Evolutionary conservation across 768 basidiomycete genomes (phyloP).

Genomic region (Dioszegia hungarica): DNA sequence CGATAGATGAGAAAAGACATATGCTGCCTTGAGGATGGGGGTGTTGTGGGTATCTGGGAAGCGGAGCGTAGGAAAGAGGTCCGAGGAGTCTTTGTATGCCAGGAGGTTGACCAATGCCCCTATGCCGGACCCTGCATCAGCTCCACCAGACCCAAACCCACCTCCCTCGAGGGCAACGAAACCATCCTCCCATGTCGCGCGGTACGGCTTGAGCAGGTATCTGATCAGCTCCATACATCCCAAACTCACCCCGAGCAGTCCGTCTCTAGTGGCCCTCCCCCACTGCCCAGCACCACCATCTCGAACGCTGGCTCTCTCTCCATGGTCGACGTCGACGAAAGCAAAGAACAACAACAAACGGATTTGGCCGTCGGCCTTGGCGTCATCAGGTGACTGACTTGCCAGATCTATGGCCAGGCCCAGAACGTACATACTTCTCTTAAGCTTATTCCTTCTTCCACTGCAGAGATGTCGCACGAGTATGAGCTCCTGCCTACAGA

Average conservation of each 20-base stretch:
- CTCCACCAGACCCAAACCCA: not conserved
- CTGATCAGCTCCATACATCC: conserved; percentile 49
- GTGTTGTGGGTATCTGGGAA: conserved; percentile 32
- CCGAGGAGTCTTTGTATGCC: conserved; percentile 11
- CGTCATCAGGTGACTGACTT: too few relatives aligned
- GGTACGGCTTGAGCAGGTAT: conserved; percentile 76
- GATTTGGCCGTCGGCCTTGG: too few relatives aligned
- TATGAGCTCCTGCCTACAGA: conserved; percentile 6
- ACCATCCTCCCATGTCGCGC: conserved; percentile 69
- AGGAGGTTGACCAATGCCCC: conserved; percentile 69
- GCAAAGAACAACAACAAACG: too few relatives aligned
- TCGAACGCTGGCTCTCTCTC: conserved; percentile 40
- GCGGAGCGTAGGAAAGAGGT: conserved; percentile 17
- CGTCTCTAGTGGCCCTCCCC: conserved; percentile 85
- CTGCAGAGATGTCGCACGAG: not conserved
- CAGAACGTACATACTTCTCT: too few relatives aligned
- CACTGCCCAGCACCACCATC: conserved; percentile 57
- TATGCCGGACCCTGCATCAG: conserved; percentile 69
- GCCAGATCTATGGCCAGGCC: too few relatives aligned
- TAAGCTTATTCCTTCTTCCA: too few relatives aligned
- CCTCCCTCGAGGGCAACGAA: conserved; percentile 79
- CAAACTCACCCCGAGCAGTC: conserved; percentile 74
- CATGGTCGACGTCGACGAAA: not conserved
- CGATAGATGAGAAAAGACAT: conserved; percentile 44
- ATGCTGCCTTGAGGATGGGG: conserved; percentile 38